Base-by-base conservation (phyloP, 163 green algal genomes). In the Scenedesmus sp. region DNA sequence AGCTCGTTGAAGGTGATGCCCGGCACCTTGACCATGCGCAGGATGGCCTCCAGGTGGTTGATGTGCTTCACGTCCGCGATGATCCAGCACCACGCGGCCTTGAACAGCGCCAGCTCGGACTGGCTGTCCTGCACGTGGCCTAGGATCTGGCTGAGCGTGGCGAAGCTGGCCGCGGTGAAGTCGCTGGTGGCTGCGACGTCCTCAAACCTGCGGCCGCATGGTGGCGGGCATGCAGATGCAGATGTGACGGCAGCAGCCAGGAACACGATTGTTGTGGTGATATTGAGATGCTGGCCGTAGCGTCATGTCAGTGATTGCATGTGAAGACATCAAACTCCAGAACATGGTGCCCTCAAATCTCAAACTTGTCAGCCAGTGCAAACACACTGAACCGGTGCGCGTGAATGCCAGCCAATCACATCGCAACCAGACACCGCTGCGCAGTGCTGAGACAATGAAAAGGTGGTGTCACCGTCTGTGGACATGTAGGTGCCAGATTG, bases 41-140 rank as follows among this genome's bases (percentile, higher is more conserved):
- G 67, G 16, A 92, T 60, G 0, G 77, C 83, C 16, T 92, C 89
- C 20, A 92, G 67, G 70, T 92, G 62, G n/a, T 67, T 70, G 66
- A 90, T 77, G 59, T 92, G 82, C 60, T 70, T 59, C 23, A 92
- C 84, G 67, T 92, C 89, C 12, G 82, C 82, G 23, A 89, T 79
- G 56, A 92, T 64, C 90, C 90, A 93, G 70, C 73, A 77, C 90
- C 90, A 93, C 6, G 90, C 90, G 70, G 90, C 90, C 12, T 57
- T 82, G 67, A 93, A 90, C n/a, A 93, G 56, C 13, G 57, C 55
- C 15, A 86, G 57, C 70, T 90, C 90, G 12, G 64, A 56, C n/a
- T 90, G 83, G 73, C 23, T 79, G 57, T 86, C 70, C 76, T 84
- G 76, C 59, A 76, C 55, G 20, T 82, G 70, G 67, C 57, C 55